Conservation (phyloP, 73 alveolate genomes). For the Paramecium tetraurelia region DNA sequence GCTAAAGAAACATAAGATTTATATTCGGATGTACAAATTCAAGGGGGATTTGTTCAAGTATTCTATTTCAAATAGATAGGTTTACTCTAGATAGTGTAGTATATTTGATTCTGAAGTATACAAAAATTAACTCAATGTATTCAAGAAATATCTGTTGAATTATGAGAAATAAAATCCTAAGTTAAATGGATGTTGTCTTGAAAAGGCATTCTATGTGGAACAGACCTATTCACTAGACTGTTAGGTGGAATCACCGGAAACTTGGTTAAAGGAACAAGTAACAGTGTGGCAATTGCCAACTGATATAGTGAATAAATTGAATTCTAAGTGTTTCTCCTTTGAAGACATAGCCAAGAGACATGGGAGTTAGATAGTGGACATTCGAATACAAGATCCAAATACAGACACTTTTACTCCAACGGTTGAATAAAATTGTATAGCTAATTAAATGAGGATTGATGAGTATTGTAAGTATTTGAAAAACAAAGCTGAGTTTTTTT, state of each 20-base stretch:
- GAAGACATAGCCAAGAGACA: neutral
- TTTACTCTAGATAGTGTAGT: neutral
- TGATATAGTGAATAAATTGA: neutral
- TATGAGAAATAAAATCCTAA: neutral
- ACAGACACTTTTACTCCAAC: neutral
- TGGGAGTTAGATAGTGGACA: neutral
- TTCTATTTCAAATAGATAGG: neutral
- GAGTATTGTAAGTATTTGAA: neutral
- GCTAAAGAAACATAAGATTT: neutral
- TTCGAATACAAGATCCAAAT: neutral
- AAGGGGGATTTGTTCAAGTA: neutral
- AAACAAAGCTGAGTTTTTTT: neutral
- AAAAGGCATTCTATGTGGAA: neutral
- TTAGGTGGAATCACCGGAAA: neutral
- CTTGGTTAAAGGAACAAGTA: neutral
- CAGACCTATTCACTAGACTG: neutral
- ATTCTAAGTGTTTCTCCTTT: neutral
- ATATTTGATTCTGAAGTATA: neutral
- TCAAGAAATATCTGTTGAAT: neutral
- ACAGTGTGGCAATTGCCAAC: conserved; percentile 9
- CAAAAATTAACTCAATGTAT: neutral
- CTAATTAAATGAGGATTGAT: neutral
- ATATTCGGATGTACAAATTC: neutral
- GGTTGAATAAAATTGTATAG: neutral
- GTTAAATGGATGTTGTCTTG: neutral